These are phyloP conservation scores for Spizellomyces sp. DNA, from an alignment of 192 early-diverging fungal genomes.

Conservation along the genomic window DNA sequence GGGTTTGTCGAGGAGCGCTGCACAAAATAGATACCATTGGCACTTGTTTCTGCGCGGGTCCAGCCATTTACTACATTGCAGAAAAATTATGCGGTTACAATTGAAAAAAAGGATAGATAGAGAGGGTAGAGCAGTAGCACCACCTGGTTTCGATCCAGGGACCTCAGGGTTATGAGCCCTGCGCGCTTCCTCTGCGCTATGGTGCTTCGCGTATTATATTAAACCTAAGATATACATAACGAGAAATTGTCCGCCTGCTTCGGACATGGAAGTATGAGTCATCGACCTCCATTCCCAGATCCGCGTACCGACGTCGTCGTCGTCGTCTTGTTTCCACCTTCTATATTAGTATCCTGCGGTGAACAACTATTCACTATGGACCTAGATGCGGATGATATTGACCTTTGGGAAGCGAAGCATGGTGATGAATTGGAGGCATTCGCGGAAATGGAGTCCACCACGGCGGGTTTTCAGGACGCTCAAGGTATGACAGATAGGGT, in stretches of 20 bases:
- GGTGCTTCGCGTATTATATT: background rate
- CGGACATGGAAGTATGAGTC: too few relatives aligned
- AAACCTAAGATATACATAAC: background rate
- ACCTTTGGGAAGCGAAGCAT: conserved; percentile 23
- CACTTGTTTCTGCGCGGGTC: too few relatives aligned
- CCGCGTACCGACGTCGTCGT: background rate
- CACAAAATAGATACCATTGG: too few relatives aligned
- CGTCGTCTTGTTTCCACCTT: background rate
- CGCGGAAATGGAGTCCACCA: background rate
- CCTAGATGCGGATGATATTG: conserved; percentile 5
- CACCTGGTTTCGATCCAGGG: conserved; percentile 29
- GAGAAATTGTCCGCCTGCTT: too few relatives aligned
- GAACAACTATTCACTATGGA: background rate
- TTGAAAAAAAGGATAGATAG: too few relatives aligned
- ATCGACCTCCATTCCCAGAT: background rate
- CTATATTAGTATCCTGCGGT: background rate
- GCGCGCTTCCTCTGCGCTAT: conserved; percentile 32
- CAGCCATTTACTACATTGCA: too few relatives aligned
- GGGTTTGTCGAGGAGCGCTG: too few relatives aligned
- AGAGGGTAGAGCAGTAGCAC: too few relatives aligned
- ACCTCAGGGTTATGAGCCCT: conserved; percentile 29
- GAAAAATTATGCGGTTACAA: too few relatives aligned
- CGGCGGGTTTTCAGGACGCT: background rate
- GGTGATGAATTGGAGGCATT: conserved; percentile 27
- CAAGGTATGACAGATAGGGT: too few relatives aligned